phyloP scores from a whole-genome alignment of 257 asterid genomes.

The Lycium ferocissimum region DNA sequence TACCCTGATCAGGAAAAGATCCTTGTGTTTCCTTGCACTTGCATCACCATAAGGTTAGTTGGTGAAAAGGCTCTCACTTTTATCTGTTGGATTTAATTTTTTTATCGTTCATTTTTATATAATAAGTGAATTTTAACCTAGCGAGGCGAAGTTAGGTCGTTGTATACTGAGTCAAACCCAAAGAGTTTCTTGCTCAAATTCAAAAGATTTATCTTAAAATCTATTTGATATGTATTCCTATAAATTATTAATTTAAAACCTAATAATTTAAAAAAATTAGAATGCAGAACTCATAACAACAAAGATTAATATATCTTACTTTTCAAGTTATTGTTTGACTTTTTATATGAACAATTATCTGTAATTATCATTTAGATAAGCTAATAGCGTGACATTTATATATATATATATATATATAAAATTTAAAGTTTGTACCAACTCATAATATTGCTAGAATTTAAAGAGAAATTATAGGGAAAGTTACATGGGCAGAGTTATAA shows the following conservation, averaged over 20 bases:
- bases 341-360: not conserved
- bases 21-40: not conserved
- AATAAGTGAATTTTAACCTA: too few relatives aligned
- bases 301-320: not conserved
- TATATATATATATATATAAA: not conserved
- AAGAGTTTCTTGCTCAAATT: too few relatives aligned
- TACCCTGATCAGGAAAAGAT: not conserved
- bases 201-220: too few relatives aligned
- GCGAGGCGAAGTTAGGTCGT: too few relatives aligned
- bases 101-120: fast-evolving
- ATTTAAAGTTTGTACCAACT: not conserved
- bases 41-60: not conserved
- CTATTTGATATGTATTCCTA: too few relatives aligned
- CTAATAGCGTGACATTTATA: not conserved
- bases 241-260: too few relatives aligned
- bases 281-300: not conserved
- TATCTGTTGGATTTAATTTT: not conserved
- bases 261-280: not conserved
- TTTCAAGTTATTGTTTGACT: not conserved
- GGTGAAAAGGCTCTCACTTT: not conserved
- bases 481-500: not conserved
- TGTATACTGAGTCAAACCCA: too few relatives aligned
- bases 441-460: not conserved
- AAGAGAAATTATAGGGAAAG: not conserved
- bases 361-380: not conserved